Evolutionary conservation across 2,329 filamentous ascomycete species (phyloP).

Genomic region (Diaporthe sp.): DNA sequence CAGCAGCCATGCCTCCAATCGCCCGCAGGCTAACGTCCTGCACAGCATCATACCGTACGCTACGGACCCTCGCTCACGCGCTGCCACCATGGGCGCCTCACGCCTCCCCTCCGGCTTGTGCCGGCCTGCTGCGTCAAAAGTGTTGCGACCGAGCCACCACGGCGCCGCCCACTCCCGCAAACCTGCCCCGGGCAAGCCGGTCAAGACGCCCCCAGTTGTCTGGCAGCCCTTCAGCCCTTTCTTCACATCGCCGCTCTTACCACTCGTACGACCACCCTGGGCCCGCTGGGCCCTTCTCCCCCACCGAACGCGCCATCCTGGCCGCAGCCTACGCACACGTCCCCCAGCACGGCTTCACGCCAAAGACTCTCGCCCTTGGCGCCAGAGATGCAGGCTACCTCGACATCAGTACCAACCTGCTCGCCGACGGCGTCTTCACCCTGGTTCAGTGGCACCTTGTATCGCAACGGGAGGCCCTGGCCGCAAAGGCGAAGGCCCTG

Average conservation of each 20-base stretch:
- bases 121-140: neutral
- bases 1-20: conserved; percentile 18
- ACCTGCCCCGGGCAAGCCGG: neutral
- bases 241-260: conserved; percentile 57
- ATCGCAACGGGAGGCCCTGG: conserved; percentile 72
- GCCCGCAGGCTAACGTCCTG: conserved; percentile 18
- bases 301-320: conserved; percentile 80
- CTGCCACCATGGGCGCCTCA: neutral
- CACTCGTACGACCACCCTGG: conserved; percentile 79
- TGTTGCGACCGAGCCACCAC: neutral
- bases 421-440: conserved; percentile 83
- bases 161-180: neutral
- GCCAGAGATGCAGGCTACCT: conserved; percentile 87
- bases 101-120: neutral
- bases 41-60: conserved; percentile 26
- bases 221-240: conserved; percentile 19
- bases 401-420: conserved; percentile 85
- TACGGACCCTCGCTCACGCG: neutral
- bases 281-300: conserved; percentile 70
- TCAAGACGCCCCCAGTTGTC: conserved; percentile 25
- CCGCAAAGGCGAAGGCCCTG: conserved; percentile 49
- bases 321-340: conserved; percentile 83
- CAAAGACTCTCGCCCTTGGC: conserved; percentile 77
- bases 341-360: conserved; percentile 84
- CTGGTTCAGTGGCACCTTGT: conserved; percentile 83